These are phyloP conservation scores for Apophysomyces variabilis DNA, from an alignment of 371 early-diverging fungal genomes.

Conservation along the genomic window DNA sequence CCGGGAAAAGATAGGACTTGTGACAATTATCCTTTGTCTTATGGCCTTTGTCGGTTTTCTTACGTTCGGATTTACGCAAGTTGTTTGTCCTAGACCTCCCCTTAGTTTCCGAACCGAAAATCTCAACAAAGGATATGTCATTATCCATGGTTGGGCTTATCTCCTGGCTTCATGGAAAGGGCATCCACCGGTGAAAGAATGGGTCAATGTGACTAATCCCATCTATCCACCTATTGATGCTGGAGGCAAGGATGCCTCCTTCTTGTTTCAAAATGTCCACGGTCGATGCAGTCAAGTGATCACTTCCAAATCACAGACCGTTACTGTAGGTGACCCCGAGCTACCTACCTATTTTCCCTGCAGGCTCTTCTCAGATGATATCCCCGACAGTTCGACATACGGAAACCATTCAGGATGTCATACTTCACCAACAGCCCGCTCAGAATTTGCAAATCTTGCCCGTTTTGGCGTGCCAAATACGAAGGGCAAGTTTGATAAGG, in stretches of 20 bases:
- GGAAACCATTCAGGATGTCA: conserved; percentile 71
- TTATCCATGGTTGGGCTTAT: conserved; percentile 67
- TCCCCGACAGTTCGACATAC: conserved; percentile 55
- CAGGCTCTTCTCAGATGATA: conserved; percentile 40
- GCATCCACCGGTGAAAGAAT: conserved; percentile 54
- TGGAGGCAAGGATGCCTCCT: conserved; percentile 76
- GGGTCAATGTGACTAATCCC: conserved; percentile 47
- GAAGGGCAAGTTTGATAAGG: conserved; percentile 48
- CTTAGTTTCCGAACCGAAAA: conserved; percentile 43
- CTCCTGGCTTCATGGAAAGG: conserved; percentile 58
- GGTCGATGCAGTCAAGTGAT: conserved; percentile 61
- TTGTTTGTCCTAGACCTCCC: conserved; percentile 59
- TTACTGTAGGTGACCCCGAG: conserved; percentile 32
- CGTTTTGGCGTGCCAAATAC: conserved; percentile 39
- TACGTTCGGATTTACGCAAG: conserved; percentile 73
- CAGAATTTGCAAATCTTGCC: conserved; percentile 38
- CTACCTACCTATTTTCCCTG: conserved; percentile 77
- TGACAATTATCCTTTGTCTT: conserved; percentile 69
- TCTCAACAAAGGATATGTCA: conserved; percentile 51
- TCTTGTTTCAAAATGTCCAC: conserved; percentile 79
- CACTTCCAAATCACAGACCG: conserved; percentile 33
- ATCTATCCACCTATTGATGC: conserved; percentile 68
- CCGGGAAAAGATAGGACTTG: conserved; percentile 85
- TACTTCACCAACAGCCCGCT: conserved; percentile 45
- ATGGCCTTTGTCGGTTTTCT: conserved; percentile 78